phyloP scores from a whole-genome alignment of 1,284 basidiomycete species.

The Ceratobasidium sp. region DNA sequence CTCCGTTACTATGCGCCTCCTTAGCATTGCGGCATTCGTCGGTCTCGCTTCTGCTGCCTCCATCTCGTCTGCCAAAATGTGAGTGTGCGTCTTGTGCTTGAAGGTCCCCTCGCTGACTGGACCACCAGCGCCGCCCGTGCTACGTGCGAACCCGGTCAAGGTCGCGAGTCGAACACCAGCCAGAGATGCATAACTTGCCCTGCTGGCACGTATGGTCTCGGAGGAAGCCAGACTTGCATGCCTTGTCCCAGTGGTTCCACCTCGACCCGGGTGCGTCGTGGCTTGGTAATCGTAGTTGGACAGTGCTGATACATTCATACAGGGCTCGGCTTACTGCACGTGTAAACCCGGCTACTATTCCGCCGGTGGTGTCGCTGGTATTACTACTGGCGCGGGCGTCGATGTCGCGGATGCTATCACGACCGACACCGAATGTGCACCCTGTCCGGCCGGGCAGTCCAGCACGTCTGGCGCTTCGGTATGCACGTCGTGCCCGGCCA shows the following conservation, averaged over 20 bases:
- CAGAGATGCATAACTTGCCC: background rate
- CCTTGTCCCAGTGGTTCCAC: conserved; percentile 22
- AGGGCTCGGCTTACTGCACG: background rate
- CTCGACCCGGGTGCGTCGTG: background rate
- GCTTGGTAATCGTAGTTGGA: no score
- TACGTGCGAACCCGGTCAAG: background rate
- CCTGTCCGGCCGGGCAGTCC: conserved; percentile 13
- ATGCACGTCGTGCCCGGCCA: background rate
- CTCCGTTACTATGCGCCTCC: conserved; percentile 11
- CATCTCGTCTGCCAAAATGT: background rate
- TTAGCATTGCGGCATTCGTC: conserved; percentile 12
- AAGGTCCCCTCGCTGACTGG: background rate
- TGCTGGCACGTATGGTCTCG: background rate
- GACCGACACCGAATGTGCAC: no score
- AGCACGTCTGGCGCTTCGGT: background rate
- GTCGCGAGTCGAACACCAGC: background rate
- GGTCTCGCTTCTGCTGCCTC: conserved; percentile 9
- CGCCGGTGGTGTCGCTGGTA: no score
- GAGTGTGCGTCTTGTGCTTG: background rate
- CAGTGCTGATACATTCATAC: background rate
- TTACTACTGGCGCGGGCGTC: no score
- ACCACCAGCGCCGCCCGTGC: background rate
- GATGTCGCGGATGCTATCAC: no score
- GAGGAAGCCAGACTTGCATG: background rate
- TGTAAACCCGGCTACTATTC: background rate